A percentile compares a stretch with the other conserved stretches of the same genome.
phyloP scores from a whole-genome alignment of 2,329 filamentous ascomycete genomes.

The Fusarium musae region DNA sequence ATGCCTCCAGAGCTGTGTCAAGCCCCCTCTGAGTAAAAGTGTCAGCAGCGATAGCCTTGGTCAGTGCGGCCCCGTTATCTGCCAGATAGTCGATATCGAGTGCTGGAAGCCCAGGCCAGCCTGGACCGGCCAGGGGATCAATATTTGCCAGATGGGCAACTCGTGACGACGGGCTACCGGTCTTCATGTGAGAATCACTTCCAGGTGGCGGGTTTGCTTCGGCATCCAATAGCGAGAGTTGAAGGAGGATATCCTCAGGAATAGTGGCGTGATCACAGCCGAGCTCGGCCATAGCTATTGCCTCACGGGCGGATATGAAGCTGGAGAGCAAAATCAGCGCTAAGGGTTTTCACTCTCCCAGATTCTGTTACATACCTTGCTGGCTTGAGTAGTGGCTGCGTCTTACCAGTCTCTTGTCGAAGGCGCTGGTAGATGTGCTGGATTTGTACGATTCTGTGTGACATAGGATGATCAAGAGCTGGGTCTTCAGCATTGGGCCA shows the following conservation, averaged over 20 bases:
- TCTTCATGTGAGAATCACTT: rapidly evolving
- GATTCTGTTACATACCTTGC: neutral
- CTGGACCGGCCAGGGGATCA: neutral
- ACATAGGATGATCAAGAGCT: constrained; percentile 17
- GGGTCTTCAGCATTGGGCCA: constrained; percentile 10
- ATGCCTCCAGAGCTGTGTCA: neutral
- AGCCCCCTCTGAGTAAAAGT: neutral
- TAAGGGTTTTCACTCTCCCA: rapidly evolving
- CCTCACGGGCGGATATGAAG: constrained; percentile 1
- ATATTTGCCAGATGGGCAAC: neutral
- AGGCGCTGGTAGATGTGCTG: neutral
- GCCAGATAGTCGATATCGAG: neutral
- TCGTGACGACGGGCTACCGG: neutral
- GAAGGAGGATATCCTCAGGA: neutral
- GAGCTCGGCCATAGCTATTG: constrained; percentile 2
- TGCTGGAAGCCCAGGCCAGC: neutral
- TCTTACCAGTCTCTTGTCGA: neutral
- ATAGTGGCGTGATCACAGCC: constrained; percentile 3
- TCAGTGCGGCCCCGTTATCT: neutral
- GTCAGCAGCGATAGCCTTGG: neutral
- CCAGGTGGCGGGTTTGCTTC: neutral
- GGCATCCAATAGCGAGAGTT: neutral
- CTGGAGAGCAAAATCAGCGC: neutral
- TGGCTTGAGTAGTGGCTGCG: neutral
- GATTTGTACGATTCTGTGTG: neutral